Evolutionary conservation across 768 basidiomycete genomes (phyloP).

Genomic region (Collybiopsis confluens): DNA sequence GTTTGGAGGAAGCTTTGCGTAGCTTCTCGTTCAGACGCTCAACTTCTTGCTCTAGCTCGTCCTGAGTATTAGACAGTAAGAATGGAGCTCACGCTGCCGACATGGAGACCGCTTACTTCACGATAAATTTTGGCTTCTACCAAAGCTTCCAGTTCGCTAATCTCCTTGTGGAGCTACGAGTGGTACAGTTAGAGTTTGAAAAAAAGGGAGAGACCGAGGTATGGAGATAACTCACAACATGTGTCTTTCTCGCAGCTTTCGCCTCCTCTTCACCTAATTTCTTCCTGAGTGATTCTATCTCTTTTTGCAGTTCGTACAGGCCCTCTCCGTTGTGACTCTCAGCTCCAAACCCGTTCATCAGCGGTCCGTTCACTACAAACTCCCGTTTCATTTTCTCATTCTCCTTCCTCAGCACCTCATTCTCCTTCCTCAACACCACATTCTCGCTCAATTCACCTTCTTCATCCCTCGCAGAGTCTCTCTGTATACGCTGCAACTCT

Average conservation of each 20-base stretch:
- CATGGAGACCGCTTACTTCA: slow-evolving; percentile 43
- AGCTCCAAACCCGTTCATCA: neutral
- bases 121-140: slow-evolving; percentile 97
- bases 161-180: slow-evolving; percentile 85
- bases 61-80: slow-evolving; percentile 34
- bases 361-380: neutral
- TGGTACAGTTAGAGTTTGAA: too few species aligned
- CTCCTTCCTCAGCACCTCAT: slow-evolving; percentile 72
- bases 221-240: slow-evolving; percentile 69
- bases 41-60: slow-evolving; percentile 84
- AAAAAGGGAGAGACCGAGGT: too few species aligned
- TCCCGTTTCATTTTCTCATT: slow-evolving; percentile 50
- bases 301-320: slow-evolving; percentile 35
- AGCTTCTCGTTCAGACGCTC: slow-evolving; percentile 73
- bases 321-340: slow-evolving; percentile 19
- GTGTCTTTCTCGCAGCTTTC: slow-evolving; percentile 64
- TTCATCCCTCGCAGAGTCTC: slow-evolving; percentile 2
- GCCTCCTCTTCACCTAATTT: slow-evolving; percentile 66
- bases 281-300: slow-evolving; percentile 68
- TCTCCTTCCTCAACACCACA: slow-evolving; percentile 47
- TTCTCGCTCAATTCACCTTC: slow-evolving; percentile 2
- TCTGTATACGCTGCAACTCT: slow-evolving; percentile 52
- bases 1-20: slow-evolving; percentile 53
- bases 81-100: slow-evolving; percentile 1
- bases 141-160: slow-evolving; percentile 85